Percentiles rank a stretch among this genome's conserved stretches.
phyloP scores from a whole-genome alignment of 2,329 filamentous ascomycete species.

The Colletotrichum limetticola region DNA sequence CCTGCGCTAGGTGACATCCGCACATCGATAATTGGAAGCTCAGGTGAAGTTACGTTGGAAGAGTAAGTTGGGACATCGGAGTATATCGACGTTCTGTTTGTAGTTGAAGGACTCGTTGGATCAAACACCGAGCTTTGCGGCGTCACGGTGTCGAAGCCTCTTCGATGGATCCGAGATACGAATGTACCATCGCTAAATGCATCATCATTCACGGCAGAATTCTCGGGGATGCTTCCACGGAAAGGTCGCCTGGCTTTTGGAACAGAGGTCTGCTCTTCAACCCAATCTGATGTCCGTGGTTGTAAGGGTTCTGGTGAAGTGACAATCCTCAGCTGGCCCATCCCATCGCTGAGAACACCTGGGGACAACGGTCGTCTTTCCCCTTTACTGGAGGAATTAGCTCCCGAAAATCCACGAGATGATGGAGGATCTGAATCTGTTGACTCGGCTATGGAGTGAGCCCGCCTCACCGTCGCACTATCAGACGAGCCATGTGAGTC shows the following conservation, averaged over 20 bases:
- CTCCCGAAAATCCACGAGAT: not conserved
- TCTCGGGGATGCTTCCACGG: slow-evolving; percentile 17
- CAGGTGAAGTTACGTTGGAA: not conserved
- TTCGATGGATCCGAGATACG: not conserved
- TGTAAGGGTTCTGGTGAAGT: not conserved
- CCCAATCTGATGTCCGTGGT: slow-evolving; percentile 14
- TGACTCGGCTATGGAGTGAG: not conserved
- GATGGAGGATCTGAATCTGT: slow-evolving; percentile 3
- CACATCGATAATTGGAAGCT: slow-evolving; percentile 1
- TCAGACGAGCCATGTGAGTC: slow-evolving; percentile 15
- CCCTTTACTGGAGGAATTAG: not conserved
- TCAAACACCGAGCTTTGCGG: slow-evolving; percentile 22
- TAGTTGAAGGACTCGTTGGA: slow-evolving; percentile 24
- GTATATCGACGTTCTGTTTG: slow-evolving; percentile 28
- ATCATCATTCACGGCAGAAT: not conserved
- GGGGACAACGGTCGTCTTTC: slow-evolving; percentile 1
- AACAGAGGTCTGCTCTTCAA: slow-evolving; percentile 13
- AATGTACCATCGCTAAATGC: not conserved
- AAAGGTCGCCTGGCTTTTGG: not conserved
- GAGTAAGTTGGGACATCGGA: slow-evolving; percentile 12
- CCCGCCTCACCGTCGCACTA: not conserved
- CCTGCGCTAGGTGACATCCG: slow-evolving; percentile 6
- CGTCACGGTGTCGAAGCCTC: slow-evolving; percentile 1
- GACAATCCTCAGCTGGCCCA: not conserved
- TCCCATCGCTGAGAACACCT: slow-evolving; percentile 16